A percentile compares a stretch with the other conserved stretches of the same genome.
Conservation (phyloP, 352 stramenopile species). For the Salisapilia sapeloensis region DNA sequence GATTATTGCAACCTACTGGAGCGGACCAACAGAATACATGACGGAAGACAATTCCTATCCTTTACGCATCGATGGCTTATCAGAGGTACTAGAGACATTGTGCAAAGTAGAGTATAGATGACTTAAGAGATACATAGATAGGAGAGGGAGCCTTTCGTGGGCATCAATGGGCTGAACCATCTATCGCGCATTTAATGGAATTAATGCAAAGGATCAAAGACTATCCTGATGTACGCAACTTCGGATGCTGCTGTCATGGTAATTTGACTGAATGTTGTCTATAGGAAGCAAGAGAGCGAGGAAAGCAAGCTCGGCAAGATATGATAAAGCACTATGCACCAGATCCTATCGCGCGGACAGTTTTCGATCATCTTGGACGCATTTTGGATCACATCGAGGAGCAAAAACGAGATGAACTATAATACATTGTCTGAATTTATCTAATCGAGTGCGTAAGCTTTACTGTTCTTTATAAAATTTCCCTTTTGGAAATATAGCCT, state of each 20-base stretch:
- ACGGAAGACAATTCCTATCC: conserved; percentile 75
- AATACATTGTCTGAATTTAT: too few species aligned
- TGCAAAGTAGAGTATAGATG: neutral
- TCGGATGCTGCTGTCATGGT: neutral
- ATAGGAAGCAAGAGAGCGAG: conserved; percentile 46
- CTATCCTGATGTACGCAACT: conserved; percentile 24
- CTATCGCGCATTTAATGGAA: conserved; percentile 42
- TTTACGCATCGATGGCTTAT: conserved; percentile 56
- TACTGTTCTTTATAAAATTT: too few species aligned
- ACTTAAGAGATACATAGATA: conserved; percentile 20
- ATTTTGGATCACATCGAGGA: conserved; percentile 24
- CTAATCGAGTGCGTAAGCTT: too few species aligned
- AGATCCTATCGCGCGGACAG: conserved; percentile 39
- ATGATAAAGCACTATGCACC: conserved; percentile 79
- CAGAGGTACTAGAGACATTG: conserved; percentile 22
- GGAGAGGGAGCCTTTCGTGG: conserved; percentile 56
- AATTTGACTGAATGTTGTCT: neutral
- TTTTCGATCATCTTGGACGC: conserved; percentile 47
- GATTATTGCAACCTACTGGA: conserved; percentile 87
- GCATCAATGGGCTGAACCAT: conserved; percentile 78
- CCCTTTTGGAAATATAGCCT: too few species aligned
- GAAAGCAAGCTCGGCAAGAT: conserved; percentile 41
- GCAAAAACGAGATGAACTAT: conserved; percentile 4
- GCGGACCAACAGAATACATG: conserved; percentile 81
- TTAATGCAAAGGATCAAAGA: conserved; percentile 36